A percentile compares a stretch with the other conserved stretches of the same genome.
phyloP scores from a whole-genome alignment of 306 rosid species.

The Inga leiocalycina region DNA sequence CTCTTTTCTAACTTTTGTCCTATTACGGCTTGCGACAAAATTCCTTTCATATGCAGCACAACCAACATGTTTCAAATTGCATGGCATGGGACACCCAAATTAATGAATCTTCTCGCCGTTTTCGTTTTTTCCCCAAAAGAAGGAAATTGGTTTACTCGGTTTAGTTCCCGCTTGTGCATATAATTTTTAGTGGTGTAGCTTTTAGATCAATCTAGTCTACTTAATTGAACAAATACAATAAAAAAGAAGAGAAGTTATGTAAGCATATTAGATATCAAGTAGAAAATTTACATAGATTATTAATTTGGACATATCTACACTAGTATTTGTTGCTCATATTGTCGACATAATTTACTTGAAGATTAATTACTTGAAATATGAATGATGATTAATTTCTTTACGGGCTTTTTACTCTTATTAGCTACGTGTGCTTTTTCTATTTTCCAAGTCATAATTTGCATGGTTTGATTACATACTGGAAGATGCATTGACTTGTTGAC shows the following conservation, averaged over 20 bases:
- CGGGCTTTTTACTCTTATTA: not conserved
- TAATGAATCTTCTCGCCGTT: not conserved
- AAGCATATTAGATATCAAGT: not conserved
- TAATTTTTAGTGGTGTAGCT: not conserved
- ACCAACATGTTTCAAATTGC: not conserved
- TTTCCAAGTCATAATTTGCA: constrained; percentile 31
- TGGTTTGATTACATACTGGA: constrained; percentile 28
- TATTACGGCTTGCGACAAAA: not conserved
- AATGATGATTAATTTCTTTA: not conserved
- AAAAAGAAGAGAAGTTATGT: not conserved
- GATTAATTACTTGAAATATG: not conserved
- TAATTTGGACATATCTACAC: not conserved
- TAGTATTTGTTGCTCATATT: not conserved
- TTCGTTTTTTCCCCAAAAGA: not conserved
- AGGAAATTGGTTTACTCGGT: not conserved
- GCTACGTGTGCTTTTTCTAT: not conserved
- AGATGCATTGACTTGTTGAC: constrained; percentile 25
- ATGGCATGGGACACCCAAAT: not conserved
- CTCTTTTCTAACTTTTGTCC: not conserved
- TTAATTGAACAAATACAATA: not conserved
- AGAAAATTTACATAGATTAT: not conserved
- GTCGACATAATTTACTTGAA: not conserved
- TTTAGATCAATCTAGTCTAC: not conserved
- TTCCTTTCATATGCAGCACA: not conserved
- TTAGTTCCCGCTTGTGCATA: not conserved